Evolutionary conservation across 352 stramenopile species (phyloP), one percentile per base, ranked within the genome.

Genomic region (Pythium phragmiticola): DNA sequence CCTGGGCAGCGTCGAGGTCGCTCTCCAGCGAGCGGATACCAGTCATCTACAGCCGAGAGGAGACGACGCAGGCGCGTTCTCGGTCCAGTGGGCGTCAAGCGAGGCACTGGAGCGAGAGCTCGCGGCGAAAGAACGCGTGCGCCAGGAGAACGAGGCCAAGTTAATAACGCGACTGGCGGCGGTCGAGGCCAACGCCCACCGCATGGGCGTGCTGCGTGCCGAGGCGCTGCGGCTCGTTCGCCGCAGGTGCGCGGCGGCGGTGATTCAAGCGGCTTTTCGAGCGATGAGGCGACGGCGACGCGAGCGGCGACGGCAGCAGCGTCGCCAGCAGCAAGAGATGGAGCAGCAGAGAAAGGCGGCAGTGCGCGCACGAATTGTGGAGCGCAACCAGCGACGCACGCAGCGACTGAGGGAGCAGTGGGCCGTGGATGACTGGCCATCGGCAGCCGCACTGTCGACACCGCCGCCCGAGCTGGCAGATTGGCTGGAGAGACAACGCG

Each of bases 61-160:
- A 28, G 14, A 42, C 30, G 21, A n/a, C 19, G 52, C 4, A 30
- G 63, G 67, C 28, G 59, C 72, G 33, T 87, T 88, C 60, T 76
- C 45, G 17, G 70, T 88, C 16, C 77, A 83, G 46, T 88, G 77
- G 77, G 85, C 76, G 50, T 82, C 77, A 3, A 82, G 65, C 26
- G 79, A 82, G 28, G 73, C 75, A 11, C 66, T 89, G 19, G 54
- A 82, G 34, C 74, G 75, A 50, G 76, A 87, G 30, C 46, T 85
- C 30, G 60, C 72, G 52, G 63, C 63, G 33, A 79, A 86, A 72
- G 77, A 73, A 73, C 62, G 57, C n/a, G 17, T 17, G 14, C 45
- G 47, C 1, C 11, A 17, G 17, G 63, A 78, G 48, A 52, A 57
- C 26, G 75, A 88, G 43, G 52, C 72, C 45, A 78, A 73, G 65